Conservation (phyloP, 2,329 filamentous ascomycete species). For the Verruconis gallopava region DNA sequence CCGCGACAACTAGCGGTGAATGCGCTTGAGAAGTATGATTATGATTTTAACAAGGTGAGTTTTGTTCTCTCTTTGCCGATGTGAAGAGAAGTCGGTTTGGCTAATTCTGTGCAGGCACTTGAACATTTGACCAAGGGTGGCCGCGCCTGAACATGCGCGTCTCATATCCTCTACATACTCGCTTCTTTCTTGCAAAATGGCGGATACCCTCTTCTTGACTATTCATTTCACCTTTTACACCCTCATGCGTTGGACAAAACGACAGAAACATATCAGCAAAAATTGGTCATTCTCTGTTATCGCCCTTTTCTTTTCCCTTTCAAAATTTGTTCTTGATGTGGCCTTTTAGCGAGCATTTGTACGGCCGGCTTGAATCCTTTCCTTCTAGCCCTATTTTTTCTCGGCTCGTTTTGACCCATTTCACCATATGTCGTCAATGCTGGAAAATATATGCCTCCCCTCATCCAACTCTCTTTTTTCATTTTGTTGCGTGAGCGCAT, state of each 20-base stretch:
- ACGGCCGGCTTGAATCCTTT: too few relatives aligned
- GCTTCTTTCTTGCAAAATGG: too few relatives aligned
- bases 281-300: neutral
- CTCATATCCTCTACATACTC: neutral
- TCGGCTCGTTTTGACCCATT: too few relatives aligned
- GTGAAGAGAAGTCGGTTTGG: neutral
- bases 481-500: too few relatives aligned
- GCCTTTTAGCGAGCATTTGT: too few relatives aligned
- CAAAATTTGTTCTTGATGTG: conserved; percentile 5
- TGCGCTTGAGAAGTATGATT: conserved; percentile 88
- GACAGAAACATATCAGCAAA: too few relatives aligned
- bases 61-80: neutral
- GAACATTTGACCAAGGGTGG: conserved; percentile 6
- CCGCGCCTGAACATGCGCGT: neutral
- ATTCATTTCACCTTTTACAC: neutral
- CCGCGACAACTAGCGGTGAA: conserved; percentile 56
- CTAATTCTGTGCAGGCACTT: conserved; percentile 4
- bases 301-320: conserved; percentile 4
- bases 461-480: too few relatives aligned
- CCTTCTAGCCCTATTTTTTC: too few relatives aligned
- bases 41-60: conserved; percentile 79
- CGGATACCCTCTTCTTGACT: neutral
- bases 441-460: too few relatives aligned
- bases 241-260: too few relatives aligned
- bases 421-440: too few relatives aligned